These are phyloP conservation scores for Dictyophora rubrovolvata DNA, from an alignment of 768 basidiomycete species.

Conservation along the genomic window DNA sequence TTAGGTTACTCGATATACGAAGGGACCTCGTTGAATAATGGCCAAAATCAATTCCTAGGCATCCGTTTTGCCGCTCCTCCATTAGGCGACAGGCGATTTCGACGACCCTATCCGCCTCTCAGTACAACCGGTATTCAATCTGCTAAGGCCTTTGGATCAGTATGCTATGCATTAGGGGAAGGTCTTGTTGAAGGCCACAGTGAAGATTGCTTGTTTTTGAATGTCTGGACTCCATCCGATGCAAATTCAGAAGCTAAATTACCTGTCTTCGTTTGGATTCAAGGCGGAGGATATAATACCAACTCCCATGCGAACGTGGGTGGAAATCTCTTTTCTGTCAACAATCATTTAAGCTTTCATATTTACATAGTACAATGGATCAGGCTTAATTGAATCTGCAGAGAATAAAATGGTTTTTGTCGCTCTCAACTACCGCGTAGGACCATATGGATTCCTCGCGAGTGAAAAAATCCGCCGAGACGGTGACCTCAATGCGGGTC, in stretches of 20 bases:
- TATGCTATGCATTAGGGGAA: not conserved
- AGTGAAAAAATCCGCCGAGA: not conserved
- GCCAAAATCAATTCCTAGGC: constrained; percentile 18
- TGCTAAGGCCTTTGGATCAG: constrained; percentile 4
- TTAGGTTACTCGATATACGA: constrained; percentile 3
- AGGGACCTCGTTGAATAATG: constrained; percentile 2
- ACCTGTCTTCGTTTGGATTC: constrained; percentile 13
- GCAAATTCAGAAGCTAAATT: constrained; percentile 6
- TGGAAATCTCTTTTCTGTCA: not conserved
- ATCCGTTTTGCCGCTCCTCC: constrained; percentile 50
- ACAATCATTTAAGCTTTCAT: not conserved
- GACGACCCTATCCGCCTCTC: constrained; percentile 21
- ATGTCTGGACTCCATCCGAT: constrained; percentile 11
- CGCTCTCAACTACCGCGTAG: not conserved
- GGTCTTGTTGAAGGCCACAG: not conserved
- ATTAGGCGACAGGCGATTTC: constrained; percentile 35
- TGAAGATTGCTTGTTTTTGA: constrained; percentile 13
- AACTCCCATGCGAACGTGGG: constrained; percentile 9
- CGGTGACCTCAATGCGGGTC: constrained; percentile 17
- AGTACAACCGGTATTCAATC: not conserved
- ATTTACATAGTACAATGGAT: not conserved
- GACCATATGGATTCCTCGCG: not conserved
- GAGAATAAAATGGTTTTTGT: not conserved
- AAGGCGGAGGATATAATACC: constrained; percentile 11
- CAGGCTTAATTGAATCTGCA: not conserved